Conservation (phyloP, 768 basidiomycete genomes). For the Chalciporus piperatus region DNA sequence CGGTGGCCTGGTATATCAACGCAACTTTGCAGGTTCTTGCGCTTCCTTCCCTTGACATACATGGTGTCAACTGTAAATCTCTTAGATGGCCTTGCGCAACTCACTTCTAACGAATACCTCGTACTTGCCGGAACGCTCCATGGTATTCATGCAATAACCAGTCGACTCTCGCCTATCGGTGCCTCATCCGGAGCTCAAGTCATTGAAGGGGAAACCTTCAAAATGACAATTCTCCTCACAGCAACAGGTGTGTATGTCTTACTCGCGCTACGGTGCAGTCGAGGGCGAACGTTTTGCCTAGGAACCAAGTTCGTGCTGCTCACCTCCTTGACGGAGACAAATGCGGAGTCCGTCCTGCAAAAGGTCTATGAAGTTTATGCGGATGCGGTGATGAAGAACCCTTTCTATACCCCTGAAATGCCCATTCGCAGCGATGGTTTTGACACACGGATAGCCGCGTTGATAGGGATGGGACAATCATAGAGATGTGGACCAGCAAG, state of each 20-base stretch:
- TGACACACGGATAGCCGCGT: slow-evolving; percentile 62
- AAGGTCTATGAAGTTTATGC: slow-evolving; percentile 92
- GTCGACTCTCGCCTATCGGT: slow-evolving; percentile 80
- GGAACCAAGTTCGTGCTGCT: slow-evolving; percentile 95
- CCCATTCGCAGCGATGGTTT: slow-evolving; percentile 92
- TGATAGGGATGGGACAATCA: slow-evolving; percentile 47
- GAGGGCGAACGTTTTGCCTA: slow-evolving; percentile 29
- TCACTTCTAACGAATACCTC: slow-evolving; percentile 92
- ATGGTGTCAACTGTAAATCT: not conserved
- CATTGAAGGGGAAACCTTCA: slow-evolving; percentile 96
- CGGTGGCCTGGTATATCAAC: slow-evolving; percentile 92
- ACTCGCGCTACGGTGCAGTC: not conserved
- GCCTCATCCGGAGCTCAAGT: slow-evolving; percentile 85
- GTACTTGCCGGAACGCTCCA: slow-evolving; percentile 96
- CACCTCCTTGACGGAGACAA: slow-evolving; percentile 73
- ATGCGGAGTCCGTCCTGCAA: slow-evolving; percentile 68
- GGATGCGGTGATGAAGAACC: slow-evolving; percentile 98
- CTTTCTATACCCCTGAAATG: slow-evolving; percentile 99
- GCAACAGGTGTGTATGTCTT: slow-evolving; percentile 63
- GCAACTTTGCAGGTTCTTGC: slow-evolving; percentile 79
- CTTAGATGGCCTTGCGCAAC: slow-evolving; percentile 84
- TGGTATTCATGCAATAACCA: slow-evolving; percentile 98
- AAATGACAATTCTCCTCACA: slow-evolving; percentile 87
- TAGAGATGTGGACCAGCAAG: slow-evolving; percentile 3
- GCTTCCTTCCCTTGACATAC: not conserved